Conservation (phyloP, 345 rosid genomes). For the Psidium guajava region DNA sequence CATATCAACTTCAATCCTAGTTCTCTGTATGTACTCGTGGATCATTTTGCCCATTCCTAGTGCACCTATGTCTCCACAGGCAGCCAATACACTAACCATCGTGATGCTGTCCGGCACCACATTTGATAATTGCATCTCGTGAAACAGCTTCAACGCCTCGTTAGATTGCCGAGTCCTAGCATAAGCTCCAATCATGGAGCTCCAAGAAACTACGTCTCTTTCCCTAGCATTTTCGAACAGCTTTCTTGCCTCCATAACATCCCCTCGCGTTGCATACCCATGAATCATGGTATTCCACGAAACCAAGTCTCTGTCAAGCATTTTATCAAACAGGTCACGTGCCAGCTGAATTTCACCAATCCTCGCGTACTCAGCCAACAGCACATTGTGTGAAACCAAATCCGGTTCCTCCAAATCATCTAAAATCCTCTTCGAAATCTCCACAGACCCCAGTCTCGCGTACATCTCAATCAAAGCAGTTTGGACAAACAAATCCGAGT, state of each 20-base stretch:
- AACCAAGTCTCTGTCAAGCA: conserved; percentile 9
- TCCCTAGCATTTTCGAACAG: background rate
- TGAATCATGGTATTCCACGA: conserved; percentile 19
- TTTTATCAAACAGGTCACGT: conserved; percentile 5
- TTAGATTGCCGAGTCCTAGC: background rate
- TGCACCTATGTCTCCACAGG: conserved; percentile 13
- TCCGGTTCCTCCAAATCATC: background rate
- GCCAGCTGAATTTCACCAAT: conserved; percentile 5
- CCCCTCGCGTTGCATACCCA: background rate
- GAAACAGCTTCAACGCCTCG: background rate
- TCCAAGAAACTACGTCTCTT: conserved; percentile 1
- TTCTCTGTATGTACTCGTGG: conserved; percentile 9
- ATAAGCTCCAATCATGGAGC: conserved; percentile 1
- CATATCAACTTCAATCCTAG: conserved; percentile 7
- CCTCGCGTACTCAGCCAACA: conserved; percentile 8
- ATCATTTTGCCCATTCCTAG: conserved; percentile 5
- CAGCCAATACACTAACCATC: conserved; percentile 17
- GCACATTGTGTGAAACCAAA: conserved; percentile 1
- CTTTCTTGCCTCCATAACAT: conserved; percentile 2
- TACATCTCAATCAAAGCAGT: conserved; percentile 5
- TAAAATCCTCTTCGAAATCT: background rate
- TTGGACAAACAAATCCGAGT: conserved; percentile 1
- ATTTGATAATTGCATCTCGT: background rate
- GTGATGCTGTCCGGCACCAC: conserved; percentile 14
- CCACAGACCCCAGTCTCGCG: background rate